Evolutionary conservation across 192 early-diverging fungal genomes (phyloP).

Genomic region (Oehlia diaphana): DNA sequence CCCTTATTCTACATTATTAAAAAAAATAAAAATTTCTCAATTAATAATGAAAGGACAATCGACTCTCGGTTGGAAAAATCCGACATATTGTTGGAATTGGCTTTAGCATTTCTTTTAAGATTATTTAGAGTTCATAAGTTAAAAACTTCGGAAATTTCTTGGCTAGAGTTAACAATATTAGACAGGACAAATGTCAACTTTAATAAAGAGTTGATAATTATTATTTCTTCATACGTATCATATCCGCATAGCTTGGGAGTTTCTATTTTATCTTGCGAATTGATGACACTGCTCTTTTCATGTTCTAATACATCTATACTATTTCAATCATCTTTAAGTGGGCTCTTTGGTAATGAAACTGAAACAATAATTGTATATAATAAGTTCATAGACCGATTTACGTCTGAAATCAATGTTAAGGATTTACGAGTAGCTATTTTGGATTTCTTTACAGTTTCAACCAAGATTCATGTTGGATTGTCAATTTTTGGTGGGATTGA

Average conservation of each 20-base stretch:
- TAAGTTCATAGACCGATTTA: slow-evolving; percentile 30
- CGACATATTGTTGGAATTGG: slow-evolving; percentile 37
- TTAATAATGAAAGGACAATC: slow-evolving; percentile 35
- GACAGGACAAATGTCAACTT: slow-evolving; percentile 42
- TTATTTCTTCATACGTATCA: slow-evolving; percentile 40
- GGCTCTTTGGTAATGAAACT: slow-evolving; percentile 45
- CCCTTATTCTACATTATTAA: slow-evolving; percentile 49
- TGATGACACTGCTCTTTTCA: slow-evolving; percentile 47
- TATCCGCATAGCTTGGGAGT: slow-evolving; percentile 37
- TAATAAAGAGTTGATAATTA: slow-evolving; percentile 39
- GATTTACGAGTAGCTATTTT: slow-evolving; percentile 44
- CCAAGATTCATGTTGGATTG: slow-evolving; percentile 48
- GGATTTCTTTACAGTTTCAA: slow-evolving; percentile 46
- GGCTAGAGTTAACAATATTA: slow-evolving; percentile 48
- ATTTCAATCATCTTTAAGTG: slow-evolving; percentile 42
- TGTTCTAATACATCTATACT: slow-evolving; percentile 39
- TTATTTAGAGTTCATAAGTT: slow-evolving; percentile 40
- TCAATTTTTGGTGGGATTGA: slow-evolving; percentile 40
- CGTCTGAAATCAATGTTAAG: slow-evolving; percentile 24
- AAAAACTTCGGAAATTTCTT: slow-evolving; percentile 34
- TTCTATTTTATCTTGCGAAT: slow-evolving; percentile 42
- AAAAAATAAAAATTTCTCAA: slow-evolving; percentile 38
- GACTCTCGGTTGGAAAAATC: slow-evolving; percentile 27
- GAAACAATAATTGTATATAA: slow-evolving; percentile 42
- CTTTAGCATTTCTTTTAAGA: slow-evolving; percentile 42